Evolutionary conservation across 75 land plant genomes (phyloP).

Genomic region (Cryptomeria japonica): DNA sequence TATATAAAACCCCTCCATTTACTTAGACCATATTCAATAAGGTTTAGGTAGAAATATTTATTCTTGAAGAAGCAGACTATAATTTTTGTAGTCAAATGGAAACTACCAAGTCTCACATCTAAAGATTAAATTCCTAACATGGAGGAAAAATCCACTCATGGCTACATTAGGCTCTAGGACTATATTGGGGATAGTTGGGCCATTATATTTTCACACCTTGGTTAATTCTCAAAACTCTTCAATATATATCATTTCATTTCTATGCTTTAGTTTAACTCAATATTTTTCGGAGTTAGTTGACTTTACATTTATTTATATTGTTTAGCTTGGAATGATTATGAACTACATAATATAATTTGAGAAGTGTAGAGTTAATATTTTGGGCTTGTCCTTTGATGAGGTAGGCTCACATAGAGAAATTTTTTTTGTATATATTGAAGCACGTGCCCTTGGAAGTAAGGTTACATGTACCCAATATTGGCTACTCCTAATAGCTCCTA

Average conservation of each 20-base stretch:
- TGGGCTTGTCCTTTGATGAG: conserved; percentile 81
- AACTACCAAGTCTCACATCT: no score
- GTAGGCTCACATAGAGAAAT: conserved; percentile 66
- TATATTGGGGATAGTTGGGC: no score
- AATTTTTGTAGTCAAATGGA: no score
- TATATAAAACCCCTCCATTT: no score
- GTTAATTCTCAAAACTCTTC: no score
- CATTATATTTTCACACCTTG: no score
- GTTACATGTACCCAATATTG: conserved; percentile 69
- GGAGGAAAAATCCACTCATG: conserved; percentile 74
- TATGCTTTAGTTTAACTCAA: not conserved
- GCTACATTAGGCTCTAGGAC: conserved; percentile 24
- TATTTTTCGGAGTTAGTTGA: conserved; percentile 34
- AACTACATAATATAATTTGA: conserved; percentile 55
- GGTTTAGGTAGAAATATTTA: no score
- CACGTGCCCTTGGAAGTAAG: conserved; percentile 50
- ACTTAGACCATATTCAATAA: no score
- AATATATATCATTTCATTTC: no score
- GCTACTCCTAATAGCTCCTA: conserved; percentile 58
- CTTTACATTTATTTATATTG: conserved; percentile 87
- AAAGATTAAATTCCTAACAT: conserved; percentile 81
- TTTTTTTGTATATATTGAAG: conserved; percentile 87
- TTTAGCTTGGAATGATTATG: conserved; percentile 79
- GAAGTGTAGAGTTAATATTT: conserved; percentile 77
- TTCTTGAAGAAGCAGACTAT: no score